Base-by-base conservation (phyloP, 2,329 filamentous ascomycete species). In the Lojkania enalia region DNA sequence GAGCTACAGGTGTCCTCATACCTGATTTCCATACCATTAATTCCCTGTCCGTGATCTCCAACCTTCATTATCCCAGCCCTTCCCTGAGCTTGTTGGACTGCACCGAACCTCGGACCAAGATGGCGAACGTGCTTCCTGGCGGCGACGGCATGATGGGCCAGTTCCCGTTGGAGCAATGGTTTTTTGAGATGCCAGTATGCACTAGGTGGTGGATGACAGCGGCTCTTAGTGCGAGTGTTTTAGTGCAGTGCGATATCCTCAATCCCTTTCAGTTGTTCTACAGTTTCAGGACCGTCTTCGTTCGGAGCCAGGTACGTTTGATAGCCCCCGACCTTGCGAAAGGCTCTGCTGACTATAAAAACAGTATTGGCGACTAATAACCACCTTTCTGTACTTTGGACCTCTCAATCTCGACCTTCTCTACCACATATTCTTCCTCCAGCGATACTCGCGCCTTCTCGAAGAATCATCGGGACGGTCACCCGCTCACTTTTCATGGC, bases 341-440 rank as follows among this genome's bases (percentile, higher is more conserved):
- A 43, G 35, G 48, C 46, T n/a, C n/a, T n/a, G n/a, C 39, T 55
- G 38, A 55, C 20, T 18, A 3, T 7, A 14, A 4, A n/a, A 14
- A 20, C 54, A 96, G 90, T 97, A 96, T 72, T 99, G 94, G 94
- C 87, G 94, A 30, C 78, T 99, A n/a, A 64, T 96, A 30, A 95
- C 92, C 2, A 96, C 92, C 1, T 99, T 99, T 74, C 83, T 97
- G 64, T 99, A 97, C 76, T 97, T 97, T 66, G 94, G 94, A 2
- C 91, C 92, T 2, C 84, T 97, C 54, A 94, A 87, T 20, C 83
- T 99, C 65, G 94, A 97, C 69, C 84, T 99, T 30, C 80, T 97
- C 58, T 97, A 96, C 77, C 92, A 97, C 71, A 88, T 97, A 69
- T 99, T 96, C 80, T 99, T 99, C 74, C 85, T 96, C 46, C 91